Evolutionary conservation across 164 flowering plant genomes (phyloP).

Genomic region (Euptelea pleiosperma): DNA sequence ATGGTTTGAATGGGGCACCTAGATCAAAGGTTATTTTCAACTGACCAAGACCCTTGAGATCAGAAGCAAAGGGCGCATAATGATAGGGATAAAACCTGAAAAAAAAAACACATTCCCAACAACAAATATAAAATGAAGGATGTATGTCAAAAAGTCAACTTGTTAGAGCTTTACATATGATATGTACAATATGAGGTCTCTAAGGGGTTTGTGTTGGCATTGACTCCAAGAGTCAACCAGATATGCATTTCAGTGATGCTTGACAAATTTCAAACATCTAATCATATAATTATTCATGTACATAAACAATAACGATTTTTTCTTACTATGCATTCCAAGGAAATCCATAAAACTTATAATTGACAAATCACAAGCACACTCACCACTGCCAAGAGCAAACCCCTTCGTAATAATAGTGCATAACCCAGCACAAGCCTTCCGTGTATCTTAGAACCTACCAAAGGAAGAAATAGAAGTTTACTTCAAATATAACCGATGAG

Average conservation of each 20-base stretch:
- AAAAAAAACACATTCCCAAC: not conserved
- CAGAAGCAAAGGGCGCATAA: constrained; percentile 99
- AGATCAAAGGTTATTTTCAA: constrained; percentile 69
- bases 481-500: no score
- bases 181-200: no score
- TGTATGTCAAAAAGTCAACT: not conserved
- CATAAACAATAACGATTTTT: no score
- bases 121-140: not conserved
- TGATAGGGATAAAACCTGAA: constrained; percentile 96
- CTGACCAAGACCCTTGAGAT: constrained; percentile 72
- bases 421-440: constrained; percentile 98
- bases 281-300: not conserved
- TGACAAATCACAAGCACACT: constrained; percentile 21
- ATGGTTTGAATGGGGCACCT: constrained; percentile 94
- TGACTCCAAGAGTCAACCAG: not conserved
- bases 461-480: not conserved
- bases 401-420: constrained; percentile 99
- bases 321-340: not conserved
- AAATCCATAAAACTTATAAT: not conserved
- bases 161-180: no score
- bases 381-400: constrained; percentile 99
- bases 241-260: not conserved
- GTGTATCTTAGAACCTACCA: constrained; percentile 70
- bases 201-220: no score
- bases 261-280: not conserved